Base-by-base conservation (phyloP, 441 rosid species). In the Viola pubescens region DNA sequence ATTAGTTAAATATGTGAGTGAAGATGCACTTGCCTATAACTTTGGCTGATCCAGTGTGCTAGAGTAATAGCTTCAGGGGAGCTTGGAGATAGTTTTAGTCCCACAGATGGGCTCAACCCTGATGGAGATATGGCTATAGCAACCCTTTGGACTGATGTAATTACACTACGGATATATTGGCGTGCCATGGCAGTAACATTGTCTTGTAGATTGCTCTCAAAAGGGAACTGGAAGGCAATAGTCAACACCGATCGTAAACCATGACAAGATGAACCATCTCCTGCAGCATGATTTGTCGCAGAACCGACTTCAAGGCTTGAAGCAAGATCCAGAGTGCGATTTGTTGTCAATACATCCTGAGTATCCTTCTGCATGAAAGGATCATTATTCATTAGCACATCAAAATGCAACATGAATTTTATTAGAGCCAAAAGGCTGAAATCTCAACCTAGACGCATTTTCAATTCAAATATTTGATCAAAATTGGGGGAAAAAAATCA, bases 161-260 rank as follows among this genome's bases (percentile, higher is more conserved):
- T 87, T 60, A 94, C 94, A 11, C 91, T 94, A 0, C 96, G 82
- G 2, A 94, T 80, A 49, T 94, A 94, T 65, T 94, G 98, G 3
- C 94, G 81, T 14, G 98, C 99, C 99, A 94, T 91, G 69, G 82
- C 74, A 0, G 92, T 94, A 61, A 94, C 99, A 72, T 82, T 91
- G 0, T 94, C 99, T 64, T 87, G 98, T 57, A 89, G 77, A 70
- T 75, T 82, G 81, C 76, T 78, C 64, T 91, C 98, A 48, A 86
- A 91, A 8, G 99, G 97, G 78, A 94, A 91, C 72, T 94, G 98
- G 70, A 94, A 91, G 58, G 99, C 98, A n/a, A 94, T 91, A 4
- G 98, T 91, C 72, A 94, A 79, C 49, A 94, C 90, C 1, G 97
- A 94, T 59, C 98, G 82, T 6, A 84, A 56, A 60, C 68, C 70